These are phyloP conservation scores for Plasmodiophora brassicae DNA, from an alignment of 208 protist genomes.

Conservation along the genomic window DNA sequence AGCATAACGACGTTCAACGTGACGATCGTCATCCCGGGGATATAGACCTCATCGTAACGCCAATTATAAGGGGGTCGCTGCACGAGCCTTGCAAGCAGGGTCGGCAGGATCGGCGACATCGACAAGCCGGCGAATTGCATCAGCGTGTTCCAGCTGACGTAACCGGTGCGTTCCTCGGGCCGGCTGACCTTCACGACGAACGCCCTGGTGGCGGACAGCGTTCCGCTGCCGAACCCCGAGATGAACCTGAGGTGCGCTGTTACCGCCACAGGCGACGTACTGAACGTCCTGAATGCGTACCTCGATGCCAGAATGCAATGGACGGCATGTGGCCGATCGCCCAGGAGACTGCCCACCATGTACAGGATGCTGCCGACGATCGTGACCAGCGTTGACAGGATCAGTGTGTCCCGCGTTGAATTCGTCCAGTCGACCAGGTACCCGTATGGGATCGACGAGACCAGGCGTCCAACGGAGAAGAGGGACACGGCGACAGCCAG, in stretches of 20 bases:
- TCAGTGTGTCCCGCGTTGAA: not conserved
- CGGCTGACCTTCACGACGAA: not conserved
- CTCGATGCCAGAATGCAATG: not conserved
- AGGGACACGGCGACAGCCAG: not conserved
- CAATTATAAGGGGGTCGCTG: not conserved
- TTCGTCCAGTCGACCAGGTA: not conserved
- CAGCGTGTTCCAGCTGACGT: slow-evolving; percentile 13
- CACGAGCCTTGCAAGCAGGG: not conserved
- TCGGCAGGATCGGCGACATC: not conserved
- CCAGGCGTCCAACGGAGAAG: not conserved
- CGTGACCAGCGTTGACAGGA: not conserved
- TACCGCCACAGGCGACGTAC: too few species aligned
- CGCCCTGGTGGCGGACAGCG: not conserved
- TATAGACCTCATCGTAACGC: not conserved
- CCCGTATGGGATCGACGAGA: not conserved
- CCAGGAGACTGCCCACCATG: not conserved
- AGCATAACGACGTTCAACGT: not conserved
- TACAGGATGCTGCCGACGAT: not conserved
- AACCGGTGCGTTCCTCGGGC: not conserved
- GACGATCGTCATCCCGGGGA: not conserved
- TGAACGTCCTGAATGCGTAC: not conserved
- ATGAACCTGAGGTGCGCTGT: not conserved
- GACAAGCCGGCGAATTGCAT: not conserved
- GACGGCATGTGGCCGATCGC: not conserved
- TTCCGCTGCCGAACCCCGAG: not conserved